Base-by-base conservation (phyloP, 805 yeast genomes). In the Wickerhamiella dianesei region DNA sequence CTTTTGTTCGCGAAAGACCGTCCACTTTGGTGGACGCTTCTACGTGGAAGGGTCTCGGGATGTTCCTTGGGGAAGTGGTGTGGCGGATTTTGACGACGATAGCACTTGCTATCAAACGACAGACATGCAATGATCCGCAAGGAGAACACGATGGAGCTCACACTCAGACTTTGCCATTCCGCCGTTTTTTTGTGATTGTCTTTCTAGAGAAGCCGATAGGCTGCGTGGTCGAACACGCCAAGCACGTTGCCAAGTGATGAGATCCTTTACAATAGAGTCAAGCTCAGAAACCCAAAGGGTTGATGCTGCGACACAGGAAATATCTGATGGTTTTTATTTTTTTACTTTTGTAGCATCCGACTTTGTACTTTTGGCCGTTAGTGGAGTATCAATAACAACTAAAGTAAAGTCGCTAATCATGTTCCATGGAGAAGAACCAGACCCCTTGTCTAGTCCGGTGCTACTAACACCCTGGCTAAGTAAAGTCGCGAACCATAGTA, bases 71-170 rank as follows among this genome's bases (percentile, higher is more conserved):
- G 49, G 44, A 29, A 48, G 39, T 41, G 36, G 16, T 36, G n/a
- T 35, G 45, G 44, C 41, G 46, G 44, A 35, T 44, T 40, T 48
- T 39, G 52, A 50, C 49, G 54, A 51, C 57, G 55, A 44, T 43
- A 53, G 48, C 56, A 47, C 46, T 37, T 49, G 42, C 49, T 51
- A 51, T 50, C 47, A 54, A 48, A 53, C 54, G 61, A 59, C 46
- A 59, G 62, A 46, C 54, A 59, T 59, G 60, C 61, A 49, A 45
- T 47, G 37, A 50, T 43, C 44, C 44, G n/a, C 4, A 32, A 21
- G 49, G 51, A 40, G 51, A 51, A 58, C 62, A 47, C 62, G 59
- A 59, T 57, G 62, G 62, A 58, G 62, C 62, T 59, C 56, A 59
- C 50, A 45, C 48, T 53, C 40, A 51, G 55, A 48, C 53, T 50